phyloP scores from a whole-genome alignment of 1,139 yeast genomes.

The Suhomyces bokatorum region DNA sequence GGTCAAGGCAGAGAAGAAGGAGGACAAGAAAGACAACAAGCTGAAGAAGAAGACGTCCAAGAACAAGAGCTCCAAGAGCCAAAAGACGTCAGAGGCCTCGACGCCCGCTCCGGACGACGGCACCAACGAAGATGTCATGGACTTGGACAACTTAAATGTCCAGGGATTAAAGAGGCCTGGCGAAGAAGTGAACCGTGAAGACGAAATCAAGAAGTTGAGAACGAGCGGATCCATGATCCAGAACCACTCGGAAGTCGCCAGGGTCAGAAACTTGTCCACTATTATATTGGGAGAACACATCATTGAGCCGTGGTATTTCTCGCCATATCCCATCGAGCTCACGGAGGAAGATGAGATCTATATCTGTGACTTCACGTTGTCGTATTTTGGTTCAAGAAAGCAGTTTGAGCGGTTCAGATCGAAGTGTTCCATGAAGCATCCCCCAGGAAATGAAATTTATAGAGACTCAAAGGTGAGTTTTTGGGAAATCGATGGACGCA shows the following conservation, averaged over 20 bases:
- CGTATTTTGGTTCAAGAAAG: constrained; percentile 83
- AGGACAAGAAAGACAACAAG: constrained; percentile 21
- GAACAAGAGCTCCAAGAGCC: constrained; percentile 14
- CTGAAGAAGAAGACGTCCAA: constrained; percentile 19
- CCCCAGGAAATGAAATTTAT: constrained; percentile 97
- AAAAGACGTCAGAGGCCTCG: constrained; percentile 17
- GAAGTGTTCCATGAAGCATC: constrained; percentile 86
- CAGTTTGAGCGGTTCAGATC: constrained; percentile 90
- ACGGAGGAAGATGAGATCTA: constrained; percentile 89
- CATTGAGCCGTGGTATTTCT: constrained; percentile 98
- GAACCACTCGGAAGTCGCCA: constrained; percentile 80
- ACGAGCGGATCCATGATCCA: constrained; percentile 98
- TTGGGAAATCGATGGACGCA: constrained; percentile 95
- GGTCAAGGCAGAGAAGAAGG: constrained; percentile 51
- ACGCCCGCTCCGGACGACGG: constrained; percentile 25
- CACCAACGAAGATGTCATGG: constrained; percentile 68
- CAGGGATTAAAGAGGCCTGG: constrained; percentile 71
- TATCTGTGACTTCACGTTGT: constrained; percentile 87
- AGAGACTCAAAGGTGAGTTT: constrained; percentile 77
- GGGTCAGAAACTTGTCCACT: constrained; percentile 78
- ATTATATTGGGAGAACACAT: constrained; percentile 87
- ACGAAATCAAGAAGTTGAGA: constrained; percentile 86
- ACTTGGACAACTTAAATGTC: constrained; percentile 80
- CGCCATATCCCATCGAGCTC: constrained; percentile 93
- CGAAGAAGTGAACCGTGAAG: constrained; percentile 78